Evolutionary conservation across 2,329 filamentous ascomycete genomes (phyloP).

Genomic region (Pseudofabraea citricarpa): DNA sequence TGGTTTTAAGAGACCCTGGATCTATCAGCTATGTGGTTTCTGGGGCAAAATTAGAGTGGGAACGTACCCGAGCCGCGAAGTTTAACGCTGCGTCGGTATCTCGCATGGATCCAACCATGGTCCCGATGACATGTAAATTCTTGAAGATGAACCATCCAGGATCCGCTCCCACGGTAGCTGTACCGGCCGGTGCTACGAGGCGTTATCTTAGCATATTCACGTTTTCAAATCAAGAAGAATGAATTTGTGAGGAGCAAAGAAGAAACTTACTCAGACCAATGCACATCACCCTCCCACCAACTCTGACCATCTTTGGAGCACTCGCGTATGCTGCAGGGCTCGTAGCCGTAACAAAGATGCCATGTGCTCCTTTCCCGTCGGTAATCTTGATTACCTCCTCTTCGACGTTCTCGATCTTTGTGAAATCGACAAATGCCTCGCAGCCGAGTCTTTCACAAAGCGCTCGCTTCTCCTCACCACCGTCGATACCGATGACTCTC

Average conservation of each 20-base stretch:
- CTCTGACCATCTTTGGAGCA: slow-evolving; percentile 5
- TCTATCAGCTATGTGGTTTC: too few species aligned
- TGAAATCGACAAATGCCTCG: slow-evolving; percentile 72
- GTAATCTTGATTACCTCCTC: slow-evolving; percentile 58
- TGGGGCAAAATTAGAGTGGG: too few species aligned
- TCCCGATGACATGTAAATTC: slow-evolving; percentile 7
- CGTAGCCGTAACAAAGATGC: slow-evolving; percentile 8
- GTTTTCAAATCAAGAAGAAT: neutral
- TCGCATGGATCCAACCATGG: slow-evolving; percentile 4
- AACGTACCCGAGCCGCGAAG: slow-evolving; percentile 5
- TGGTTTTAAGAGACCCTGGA: slow-evolving; percentile 11
- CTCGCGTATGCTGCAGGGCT: slow-evolving; percentile 5
- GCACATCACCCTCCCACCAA: slow-evolving; percentile 10
- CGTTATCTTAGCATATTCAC: neutral
- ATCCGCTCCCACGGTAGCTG: slow-evolving; percentile 3
- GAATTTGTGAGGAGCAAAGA: neutral
- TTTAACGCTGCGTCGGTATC: slow-evolving; percentile 6
- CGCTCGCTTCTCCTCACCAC: slow-evolving; percentile 1
- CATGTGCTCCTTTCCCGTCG: slow-evolving; percentile 8
- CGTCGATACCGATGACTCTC: slow-evolving; percentile 8
- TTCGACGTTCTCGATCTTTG: slow-evolving; percentile 71
- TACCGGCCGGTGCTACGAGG: slow-evolving; percentile 1
- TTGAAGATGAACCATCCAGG: slow-evolving; percentile 4
- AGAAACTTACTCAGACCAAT: slow-evolving; percentile 6
- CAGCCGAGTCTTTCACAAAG: slow-evolving; percentile 51